Evolutionary conservation across 192 early-diverging fungal genomes (phyloP), one percentile per base, ranked within the genome.

Genomic region (Chytriomyces hyalinus): DNA sequence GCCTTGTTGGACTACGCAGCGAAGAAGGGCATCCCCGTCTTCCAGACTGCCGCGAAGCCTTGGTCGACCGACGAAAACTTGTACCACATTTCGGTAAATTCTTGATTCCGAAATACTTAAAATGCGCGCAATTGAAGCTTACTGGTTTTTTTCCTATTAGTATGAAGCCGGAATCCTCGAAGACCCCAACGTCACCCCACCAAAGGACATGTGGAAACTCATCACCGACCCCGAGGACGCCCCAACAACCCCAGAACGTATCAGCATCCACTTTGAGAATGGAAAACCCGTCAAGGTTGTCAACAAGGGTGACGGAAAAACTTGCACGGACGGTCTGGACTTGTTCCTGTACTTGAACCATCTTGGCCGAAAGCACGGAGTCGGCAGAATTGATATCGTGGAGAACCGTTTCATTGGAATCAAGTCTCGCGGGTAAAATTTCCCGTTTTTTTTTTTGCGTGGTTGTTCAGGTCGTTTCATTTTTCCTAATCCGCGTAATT

Each of bases 41-140:
- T 92, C 61, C 97, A 99, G 89, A 99, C 97, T 22, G 89, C 91
- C 28, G 91, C 93, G 85, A 96, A 97, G 89, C 96, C 96, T 46
- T 99, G 97, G 96, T 97, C 95, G 20, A 99, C 96, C 10, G 97
- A 99, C 84, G 97, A 99, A 88, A 99, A 97, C 90, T 85, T 99
- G 72, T 97, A 95, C 92, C 96, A 99, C 87, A 99, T 97, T 85
- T 97, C 95, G 13, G 73, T 75, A 28, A 65, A 64, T 75, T 75
- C 11, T 17, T 20, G 13, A 22, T 13, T 65, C 20, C 4, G 57
- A 5, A 15, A 15, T 20, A 15, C 57, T 15, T 65, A 0, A 0
- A 28, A 43, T 69, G 43, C 3, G 10, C 13, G 43, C 17, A 47
- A 48, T 69, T 69, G 28, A 17, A n/a, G n/a, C 47, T 28, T 36